Conservation (phyloP, 2,329 filamentous ascomycete genomes). For the Didymella arachidicola region DNA sequence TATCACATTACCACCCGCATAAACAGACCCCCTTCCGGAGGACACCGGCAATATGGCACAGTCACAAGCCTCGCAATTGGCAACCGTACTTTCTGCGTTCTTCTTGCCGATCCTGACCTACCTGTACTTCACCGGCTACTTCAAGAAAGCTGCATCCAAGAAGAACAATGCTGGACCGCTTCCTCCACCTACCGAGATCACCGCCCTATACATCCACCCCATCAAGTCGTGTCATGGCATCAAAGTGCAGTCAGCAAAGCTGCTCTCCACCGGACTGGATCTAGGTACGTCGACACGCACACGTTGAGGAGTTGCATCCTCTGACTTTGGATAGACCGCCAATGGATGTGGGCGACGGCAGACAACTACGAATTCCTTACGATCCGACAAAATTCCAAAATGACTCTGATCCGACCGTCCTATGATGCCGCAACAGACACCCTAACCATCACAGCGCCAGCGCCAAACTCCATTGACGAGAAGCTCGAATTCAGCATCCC, state of each 20-base stretch:
- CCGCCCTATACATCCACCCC: constrained; percentile 66
- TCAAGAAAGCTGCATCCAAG: constrained; percentile 25
- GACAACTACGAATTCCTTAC: constrained; percentile 65
- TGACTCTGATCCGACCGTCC: constrained; percentile 68
- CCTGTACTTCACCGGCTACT: constrained; percentile 35
- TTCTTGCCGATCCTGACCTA: constrained; percentile 45
- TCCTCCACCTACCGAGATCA: constrained; percentile 53
- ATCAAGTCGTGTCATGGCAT: constrained; percentile 73
- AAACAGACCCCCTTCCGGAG: neutral
- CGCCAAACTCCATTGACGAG: constrained; percentile 43
- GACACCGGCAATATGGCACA: constrained; percentile 32
- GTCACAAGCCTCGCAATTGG: constrained; percentile 32
- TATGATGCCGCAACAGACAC: constrained; percentile 56
- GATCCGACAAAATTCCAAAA: constrained; percentile 66
- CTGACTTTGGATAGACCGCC: constrained; percentile 58
- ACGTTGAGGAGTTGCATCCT: neutral
- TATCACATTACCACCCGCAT: constrained; percentile 2
- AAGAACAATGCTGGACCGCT: constrained; percentile 34
- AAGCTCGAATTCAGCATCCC: constrained; percentile 59
- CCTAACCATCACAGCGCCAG: constrained; percentile 59
- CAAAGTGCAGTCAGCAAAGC: constrained; percentile 59
- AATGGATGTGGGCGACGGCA: constrained; percentile 71
- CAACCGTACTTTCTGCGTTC: constrained; percentile 38
- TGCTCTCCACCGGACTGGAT: constrained; percentile 65
- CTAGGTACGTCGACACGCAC: constrained; percentile 46